Evolutionary conservation across 148 eudicot genomes (phyloP), one percentile per base, ranked within the genome.

Genomic region (Chenopodium album): DNA sequence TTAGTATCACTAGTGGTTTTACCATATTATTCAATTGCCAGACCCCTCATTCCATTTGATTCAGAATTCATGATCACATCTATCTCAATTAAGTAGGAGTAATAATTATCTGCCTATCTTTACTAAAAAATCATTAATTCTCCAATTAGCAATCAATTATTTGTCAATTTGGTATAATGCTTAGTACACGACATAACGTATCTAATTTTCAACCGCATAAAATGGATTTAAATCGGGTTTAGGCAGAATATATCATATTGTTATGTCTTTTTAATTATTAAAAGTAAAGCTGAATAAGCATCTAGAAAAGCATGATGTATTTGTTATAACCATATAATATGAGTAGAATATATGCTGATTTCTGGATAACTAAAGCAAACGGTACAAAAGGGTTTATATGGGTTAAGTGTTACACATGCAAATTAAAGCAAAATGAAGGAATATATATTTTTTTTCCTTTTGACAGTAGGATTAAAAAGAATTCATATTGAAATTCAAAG

Each of bases 281-380:
- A 50, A 48, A 50, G 54, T 50, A 10, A 9, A 50, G 52, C 52
- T 48, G 0, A 11, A 48, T 7, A 69, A 69, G 73, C 73, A 69
- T 69, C 73, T 17, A 69, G 34, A 16, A 32, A 68, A 68, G 70
- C 11, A 67, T 31, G 71, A 23, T 28, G 3, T 31, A 67, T 28
- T 6, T 9, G 13, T n/a, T 65, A 32, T 31, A 31, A 32, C n/a
- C 14, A 68, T 71, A 71, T 71, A 34, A 41, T 72, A 22, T 73
- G 60, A 31, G 60, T 3, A 73, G 76, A 73, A 73, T 48, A 73
- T 48, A 72, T 73, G 76, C 76, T 23, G 32, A 23, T 23, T 48
- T 73, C 32, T 73, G 12, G 47, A 12, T 3, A n/a, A 5, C 2
- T 9, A 73, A 47, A 46, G 59, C 9, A 73, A 72, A 73, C 2